Base-by-base conservation (phyloP, 441 rosid species). In the Gossypium armourianum region DNA sequence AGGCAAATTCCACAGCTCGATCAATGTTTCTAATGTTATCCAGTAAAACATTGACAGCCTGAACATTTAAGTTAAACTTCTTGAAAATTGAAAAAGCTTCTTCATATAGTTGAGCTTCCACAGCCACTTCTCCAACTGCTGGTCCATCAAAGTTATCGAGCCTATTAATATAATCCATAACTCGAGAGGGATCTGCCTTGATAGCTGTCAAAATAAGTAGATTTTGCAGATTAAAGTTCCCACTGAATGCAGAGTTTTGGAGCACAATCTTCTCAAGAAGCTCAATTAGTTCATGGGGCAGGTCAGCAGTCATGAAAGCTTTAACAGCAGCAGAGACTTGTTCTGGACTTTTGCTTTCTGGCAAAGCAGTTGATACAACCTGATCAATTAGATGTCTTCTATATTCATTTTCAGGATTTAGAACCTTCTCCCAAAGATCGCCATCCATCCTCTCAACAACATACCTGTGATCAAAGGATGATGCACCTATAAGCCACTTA, bases 321-420 rank as follows among this genome's bases (percentile, higher is more conserved):
- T 95, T 92, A 68, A 92, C 99, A 75, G 99, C 94, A 19, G 97
- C 99, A 76, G 99, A 92, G 72, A 95, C 99, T 87, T 95, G 99
- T 67, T 95, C 97, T 73, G 99, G 98, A 73, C 98, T 95, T 87
- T 91, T 93, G 90, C 97, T 95, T 80, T 95, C 99, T 7, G 99
- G 98, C 83, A 95, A 82, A 76, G 99, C 98, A 73, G 99, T 95
- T 53, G 99, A 95, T 36, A 91, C 98, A 74, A 96, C 99, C 80
- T 96, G 99, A 81, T 96, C 99, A 54, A 96, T 96, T 53, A 96
- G 94, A 76, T 93, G 99, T 74, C 99, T 90, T 81, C 98, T 81
- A 72, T 86, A 92, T 20, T 84, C 95, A 79, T 92, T 95, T 71
- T 95, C 97, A 59, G 96, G 97, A 74, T 69, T 79, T 75, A 95